A percentile compares a stretch with the other conserved stretches of the same genome.
phyloP scores from a whole-genome alignment of 176 grass and related monocot genomes.

The Thalia dealbata region DNA sequence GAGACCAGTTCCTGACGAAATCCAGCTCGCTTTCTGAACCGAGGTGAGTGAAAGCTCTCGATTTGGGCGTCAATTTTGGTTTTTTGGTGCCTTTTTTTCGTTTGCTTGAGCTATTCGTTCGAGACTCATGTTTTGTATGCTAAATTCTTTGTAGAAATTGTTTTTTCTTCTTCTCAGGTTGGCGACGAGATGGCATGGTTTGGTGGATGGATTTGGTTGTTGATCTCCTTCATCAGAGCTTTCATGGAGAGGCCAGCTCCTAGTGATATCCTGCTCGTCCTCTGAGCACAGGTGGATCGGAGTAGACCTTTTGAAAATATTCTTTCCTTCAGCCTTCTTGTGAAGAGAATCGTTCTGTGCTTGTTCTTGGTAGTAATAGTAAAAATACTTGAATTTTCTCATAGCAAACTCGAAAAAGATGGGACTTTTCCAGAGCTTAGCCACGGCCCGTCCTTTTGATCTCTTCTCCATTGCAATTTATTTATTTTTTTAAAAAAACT shows the following conservation, averaged over 20 bases:
- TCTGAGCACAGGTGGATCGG: background rate
- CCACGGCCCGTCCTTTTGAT: too few relatives aligned
- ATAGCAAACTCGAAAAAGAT: too few relatives aligned
- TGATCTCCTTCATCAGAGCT: background rate
- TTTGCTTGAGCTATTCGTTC: too few relatives aligned
- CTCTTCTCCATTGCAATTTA: background rate
- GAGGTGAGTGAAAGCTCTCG: background rate
- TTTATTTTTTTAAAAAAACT: background rate
- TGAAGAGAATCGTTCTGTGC: background rate
- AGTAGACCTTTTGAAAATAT: background rate
- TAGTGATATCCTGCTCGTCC: background rate
- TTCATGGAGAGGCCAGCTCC: constrained; percentile 3
- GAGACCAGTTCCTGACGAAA: background rate
- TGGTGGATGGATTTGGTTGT: constrained; percentile 10
- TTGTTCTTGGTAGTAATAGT: too few relatives aligned
- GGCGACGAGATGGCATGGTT: background rate
- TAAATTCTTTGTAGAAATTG: too few relatives aligned
- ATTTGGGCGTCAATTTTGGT: too few relatives aligned
- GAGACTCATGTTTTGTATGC: too few relatives aligned
- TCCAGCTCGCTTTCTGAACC: background rate
- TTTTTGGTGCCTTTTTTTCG: too few relatives aligned
- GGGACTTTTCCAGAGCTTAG: too few relatives aligned
- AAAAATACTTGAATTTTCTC: too few relatives aligned
- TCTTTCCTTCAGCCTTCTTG: background rate
- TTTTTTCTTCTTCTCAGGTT: too few relatives aligned